Conservation (phyloP, 148 eudicot genomes). For the Camellia lanceoleosa region DNA sequence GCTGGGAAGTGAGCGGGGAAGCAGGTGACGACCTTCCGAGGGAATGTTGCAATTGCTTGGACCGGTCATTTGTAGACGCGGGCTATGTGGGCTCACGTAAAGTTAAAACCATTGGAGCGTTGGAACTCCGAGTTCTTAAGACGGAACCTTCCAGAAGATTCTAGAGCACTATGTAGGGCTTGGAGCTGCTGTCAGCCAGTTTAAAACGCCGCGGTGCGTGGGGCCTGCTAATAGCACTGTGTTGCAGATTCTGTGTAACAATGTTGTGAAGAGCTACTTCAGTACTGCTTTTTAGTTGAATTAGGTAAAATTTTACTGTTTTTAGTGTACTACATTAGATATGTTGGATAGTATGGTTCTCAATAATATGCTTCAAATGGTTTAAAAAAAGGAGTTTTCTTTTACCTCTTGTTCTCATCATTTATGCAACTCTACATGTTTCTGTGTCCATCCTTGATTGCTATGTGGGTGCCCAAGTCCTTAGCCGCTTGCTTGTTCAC, state of each 20-base stretch:
- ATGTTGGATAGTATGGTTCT: background rate
- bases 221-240: constrained; percentile 41
- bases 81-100: constrained; percentile 78
- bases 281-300: constrained; percentile 61
- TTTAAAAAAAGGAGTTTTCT: too few species aligned
- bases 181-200: constrained; percentile 78
- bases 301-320: background rate
- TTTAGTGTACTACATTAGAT: background rate
- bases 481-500: too few species aligned
- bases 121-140: constrained; percentile 65
- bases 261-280: constrained; percentile 55
- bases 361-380: too few species aligned
- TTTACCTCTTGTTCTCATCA: too few species aligned
- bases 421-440: too few species aligned
- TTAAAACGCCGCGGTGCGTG: constrained; percentile 84
- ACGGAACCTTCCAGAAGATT: constrained; percentile 78
- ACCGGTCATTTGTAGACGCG: constrained; percentile 62
- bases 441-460: too few species aligned
- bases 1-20: constrained; percentile 78
- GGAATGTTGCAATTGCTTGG: constrained; percentile 73
- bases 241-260: constrained; percentile 49
- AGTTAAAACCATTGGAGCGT: constrained; percentile 55
- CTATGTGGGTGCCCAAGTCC: too few species aligned
- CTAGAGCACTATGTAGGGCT: constrained; percentile 57
- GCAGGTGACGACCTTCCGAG: constrained; percentile 45